Evolutionary conservation across 768 basidiomycete genomes (phyloP).

Genomic region (Lentinula aciculospora): DNA sequence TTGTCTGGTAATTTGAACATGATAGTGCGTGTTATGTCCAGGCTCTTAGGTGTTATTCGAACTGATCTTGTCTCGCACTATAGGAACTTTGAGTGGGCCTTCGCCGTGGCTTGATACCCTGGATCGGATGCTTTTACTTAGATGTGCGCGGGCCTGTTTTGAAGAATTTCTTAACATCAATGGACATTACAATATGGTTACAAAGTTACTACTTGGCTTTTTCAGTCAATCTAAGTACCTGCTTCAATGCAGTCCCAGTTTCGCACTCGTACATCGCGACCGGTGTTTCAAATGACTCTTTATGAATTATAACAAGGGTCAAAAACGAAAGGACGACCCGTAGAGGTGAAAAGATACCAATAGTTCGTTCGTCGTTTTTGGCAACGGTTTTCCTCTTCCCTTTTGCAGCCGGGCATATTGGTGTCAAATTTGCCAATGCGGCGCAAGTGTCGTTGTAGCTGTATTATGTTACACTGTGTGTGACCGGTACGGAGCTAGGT

Average conservation of each 20-base stretch:
- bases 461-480: too few relatives aligned
- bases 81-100: slow-evolving; percentile 2
- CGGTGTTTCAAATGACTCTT: too few relatives aligned
- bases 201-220: neutral
- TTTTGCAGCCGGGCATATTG: neutral
- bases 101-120: neutral
- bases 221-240: too few relatives aligned
- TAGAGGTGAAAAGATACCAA: too few relatives aligned
- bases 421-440: neutral
- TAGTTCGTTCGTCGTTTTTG: too few relatives aligned
- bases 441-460: neutral
- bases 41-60: neutral
- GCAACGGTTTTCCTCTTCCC: too few relatives aligned
- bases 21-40: slow-evolving; percentile 51
- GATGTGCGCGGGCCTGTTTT: neutral
- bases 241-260: too few relatives aligned
- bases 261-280: too few relatives aligned
- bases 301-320: too few relatives aligned
- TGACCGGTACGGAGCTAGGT: neutral
- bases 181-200: neutral
- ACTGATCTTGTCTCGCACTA: neutral
- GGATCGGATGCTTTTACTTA: neutral
- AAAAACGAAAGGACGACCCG: too few relatives aligned
- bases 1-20: slow-evolving; percentile 83
- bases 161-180: slow-evolving; percentile 7